Evolutionary conservation across 495 filamentous ascomycete species (phyloP), one percentile per base, ranked within the genome.

Genomic region (Lindgomyces ingoldianus): DNA sequence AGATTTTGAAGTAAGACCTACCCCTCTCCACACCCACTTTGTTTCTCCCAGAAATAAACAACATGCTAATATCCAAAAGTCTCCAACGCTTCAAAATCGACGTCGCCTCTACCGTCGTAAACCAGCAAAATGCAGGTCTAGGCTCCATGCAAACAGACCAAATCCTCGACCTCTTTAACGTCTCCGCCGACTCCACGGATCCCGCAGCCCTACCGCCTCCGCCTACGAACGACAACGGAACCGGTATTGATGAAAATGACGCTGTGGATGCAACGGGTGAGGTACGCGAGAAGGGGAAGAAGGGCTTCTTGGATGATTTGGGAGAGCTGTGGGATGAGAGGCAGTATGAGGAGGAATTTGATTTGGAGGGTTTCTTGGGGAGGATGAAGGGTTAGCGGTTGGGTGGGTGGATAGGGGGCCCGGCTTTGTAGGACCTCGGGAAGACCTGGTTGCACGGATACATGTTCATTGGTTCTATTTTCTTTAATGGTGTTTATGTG

Each of bases 21-120:
- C 29, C 46, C 24, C 36, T 36, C 33, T 25, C 22, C 59, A 50
- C 21, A 26, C 25, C n/a, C 14, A 1, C 21, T 55, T 27, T 42
- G 48, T 36, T 33, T 39, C 14, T 42, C n/a, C 50, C 16, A 27
- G 58, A 49, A 48, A 33, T 57, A 50, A 49, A 58, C 22, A 50
- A 33, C 6, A 36, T 11, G 12, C 36, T 12, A 14, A 39, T 39
- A 6, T 69, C 51, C 16, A 94, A n/a, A n/a, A n/a, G 90, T 70
- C 87, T 98, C 52, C 94, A 98, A 86, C 89, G 95, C 58, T 98
- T 98, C 89, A 98, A 98, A 81, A 94, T 98, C 71, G 94, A 98
- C 80, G 94, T 98, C 39, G 94, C 94, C 52, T 91, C 88, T 60
- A 98, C 95, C 3, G 94, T 98, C 12, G 95, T 98, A 65, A 98